Percentiles rank a stretch among this genome's conserved stretches.
These are phyloP conservation scores for Mariannaea sp. DNA, from an alignment of 2,329 filamentous ascomycete species.

Conservation along the genomic window DNA sequence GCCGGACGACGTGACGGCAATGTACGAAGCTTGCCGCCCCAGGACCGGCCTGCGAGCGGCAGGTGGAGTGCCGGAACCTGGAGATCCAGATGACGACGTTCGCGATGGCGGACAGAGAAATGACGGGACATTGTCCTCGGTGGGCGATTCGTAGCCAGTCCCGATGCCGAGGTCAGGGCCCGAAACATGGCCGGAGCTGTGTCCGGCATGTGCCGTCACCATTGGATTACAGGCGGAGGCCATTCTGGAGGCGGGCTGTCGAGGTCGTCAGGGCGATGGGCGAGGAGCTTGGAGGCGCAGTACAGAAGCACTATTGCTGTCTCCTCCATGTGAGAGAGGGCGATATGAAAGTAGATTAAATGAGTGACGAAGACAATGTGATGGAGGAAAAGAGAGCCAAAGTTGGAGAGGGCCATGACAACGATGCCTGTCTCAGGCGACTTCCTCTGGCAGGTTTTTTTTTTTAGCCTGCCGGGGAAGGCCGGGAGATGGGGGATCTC, in stretches of 20 bases:
- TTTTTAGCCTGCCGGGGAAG: constrained; percentile 2
- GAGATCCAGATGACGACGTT: constrained; percentile 1
- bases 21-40: constrained; percentile 27
- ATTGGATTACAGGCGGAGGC: constrained; percentile 41
- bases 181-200: constrained; percentile 17
- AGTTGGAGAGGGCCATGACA: constrained; percentile 56
- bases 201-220: constrained; percentile 27
- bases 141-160: constrained; percentile 46
- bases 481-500: constrained; percentile 1
- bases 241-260: constrained; percentile 44
- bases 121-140: constrained; percentile 40
- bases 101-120: constrained; percentile 37
- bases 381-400: constrained; percentile 57
- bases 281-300: constrained; percentile 53
- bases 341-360: constrained; percentile 57
- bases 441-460: neutral
- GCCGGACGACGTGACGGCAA: constrained; percentile 19
- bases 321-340: constrained; percentile 55
- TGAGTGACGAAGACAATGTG: constrained; percentile 59
- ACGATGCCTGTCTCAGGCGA: neutral
- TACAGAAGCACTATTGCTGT: constrained; percentile 53
- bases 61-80: constrained; percentile 1
- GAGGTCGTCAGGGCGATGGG: constrained; percentile 53
- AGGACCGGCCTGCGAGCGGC: constrained; percentile 20
- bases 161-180: constrained; percentile 7